Conservation (phyloP, 345 rosid species). For the Camelina sativa region DNA sequence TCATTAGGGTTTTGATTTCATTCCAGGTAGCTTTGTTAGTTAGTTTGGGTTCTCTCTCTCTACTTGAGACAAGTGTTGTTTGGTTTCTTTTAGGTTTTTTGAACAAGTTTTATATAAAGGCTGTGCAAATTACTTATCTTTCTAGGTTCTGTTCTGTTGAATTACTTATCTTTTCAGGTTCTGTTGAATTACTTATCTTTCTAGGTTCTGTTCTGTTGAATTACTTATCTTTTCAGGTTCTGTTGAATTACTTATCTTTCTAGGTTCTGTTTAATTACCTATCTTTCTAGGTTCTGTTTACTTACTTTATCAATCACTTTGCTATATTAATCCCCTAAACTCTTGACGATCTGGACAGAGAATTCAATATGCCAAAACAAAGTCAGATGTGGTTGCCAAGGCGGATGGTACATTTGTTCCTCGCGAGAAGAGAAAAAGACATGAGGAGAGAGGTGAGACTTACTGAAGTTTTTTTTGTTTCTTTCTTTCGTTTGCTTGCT, state of each 20-base stretch:
- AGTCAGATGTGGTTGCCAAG: slow-evolving; percentile 90
- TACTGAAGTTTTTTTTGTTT: not conserved
- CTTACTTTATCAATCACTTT: not conserved
- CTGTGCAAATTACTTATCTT: too few species aligned
- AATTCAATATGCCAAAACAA: slow-evolving; percentile 90
- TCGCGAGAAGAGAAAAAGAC: slow-evolving; percentile 91
- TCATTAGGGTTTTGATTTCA: not conserved
- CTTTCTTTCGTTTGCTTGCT: not conserved
- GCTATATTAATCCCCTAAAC: not conserved
- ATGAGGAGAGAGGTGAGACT: slow-evolving; percentile 81
- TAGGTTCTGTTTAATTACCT: not conserved
- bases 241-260: too few species aligned
- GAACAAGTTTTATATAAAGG: too few species aligned
- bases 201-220: too few species aligned
- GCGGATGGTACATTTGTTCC: slow-evolving; percentile 99
- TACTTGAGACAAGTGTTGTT: too few species aligned
- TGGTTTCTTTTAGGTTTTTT: not conserved
- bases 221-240: too few species aligned
- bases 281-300: not conserved
- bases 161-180: too few species aligned
- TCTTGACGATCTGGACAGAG: slow-evolving; percentile 54
- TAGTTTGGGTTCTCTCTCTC: too few species aligned
- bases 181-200: too few species aligned
- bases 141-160: too few species aligned
- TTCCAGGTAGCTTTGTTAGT: too few species aligned